Percentiles rank a stretch among this genome's conserved stretches.
Evolutionary conservation across 2,329 filamentous ascomycete species (phyloP).

Genomic region (Alternaria metachromatica): DNA sequence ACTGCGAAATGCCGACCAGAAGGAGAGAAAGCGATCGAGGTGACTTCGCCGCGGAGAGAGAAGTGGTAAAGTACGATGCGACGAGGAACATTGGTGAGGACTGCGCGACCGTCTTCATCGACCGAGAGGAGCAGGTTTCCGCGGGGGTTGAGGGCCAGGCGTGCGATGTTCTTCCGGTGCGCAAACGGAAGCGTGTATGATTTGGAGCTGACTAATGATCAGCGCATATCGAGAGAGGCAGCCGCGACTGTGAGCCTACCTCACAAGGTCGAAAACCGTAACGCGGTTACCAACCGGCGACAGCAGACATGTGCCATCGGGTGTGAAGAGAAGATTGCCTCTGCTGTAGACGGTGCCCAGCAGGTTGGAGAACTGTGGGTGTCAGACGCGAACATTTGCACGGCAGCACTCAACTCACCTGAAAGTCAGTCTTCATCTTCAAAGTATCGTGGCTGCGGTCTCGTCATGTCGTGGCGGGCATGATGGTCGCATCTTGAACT

Average conservation of each 20-base stretch:
- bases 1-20: slow-evolving; percentile 91
- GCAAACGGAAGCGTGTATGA: slow-evolving; percentile 87
- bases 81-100: slow-evolving; percentile 87
- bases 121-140: slow-evolving; percentile 92
- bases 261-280: slow-evolving; percentile 93
- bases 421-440: slow-evolving; percentile 98
- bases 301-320: slow-evolving; percentile 92
- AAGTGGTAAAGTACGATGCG: slow-evolving; percentile 92
- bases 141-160: slow-evolving; percentile 84
- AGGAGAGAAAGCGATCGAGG: slow-evolving; percentile 86
- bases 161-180: slow-evolving; percentile 90
- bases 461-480: slow-evolving; percentile 31
- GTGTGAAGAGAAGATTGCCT: slow-evolving; percentile 95
- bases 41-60: slow-evolving; percentile 85
- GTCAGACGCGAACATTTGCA: slow-evolving; percentile 31
- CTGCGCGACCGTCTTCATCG: slow-evolving; percentile 92
- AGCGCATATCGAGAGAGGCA: not conserved
- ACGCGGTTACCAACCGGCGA: slow-evolving; percentile 97
- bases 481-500: slow-evolving; percentile 37
- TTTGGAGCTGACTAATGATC: slow-evolving; percentile 69
- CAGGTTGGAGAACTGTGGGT: slow-evolving; percentile 92
- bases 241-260: slow-evolving; percentile 63
- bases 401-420: slow-evolving; percentile 63
- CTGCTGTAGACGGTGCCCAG: slow-evolving; percentile 97
- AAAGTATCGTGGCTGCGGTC: slow-evolving; percentile 1